These are phyloP conservation scores for Microstegium vimineum DNA, from an alignment of 176 grass and related monocot species.

Conservation along the genomic window DNA sequence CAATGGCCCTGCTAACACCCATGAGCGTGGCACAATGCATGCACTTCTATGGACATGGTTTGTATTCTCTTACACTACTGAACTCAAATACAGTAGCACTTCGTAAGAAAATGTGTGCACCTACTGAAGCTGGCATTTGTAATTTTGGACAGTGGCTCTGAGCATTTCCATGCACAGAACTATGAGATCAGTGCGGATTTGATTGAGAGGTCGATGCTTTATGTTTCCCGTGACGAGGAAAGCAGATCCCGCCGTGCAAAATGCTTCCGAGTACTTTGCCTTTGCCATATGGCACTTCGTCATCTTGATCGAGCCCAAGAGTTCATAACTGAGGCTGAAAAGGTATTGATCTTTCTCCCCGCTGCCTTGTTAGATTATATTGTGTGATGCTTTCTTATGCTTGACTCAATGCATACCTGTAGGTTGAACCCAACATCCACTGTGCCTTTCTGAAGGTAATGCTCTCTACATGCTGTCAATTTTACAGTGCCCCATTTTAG, in stretches of 20 bases:
- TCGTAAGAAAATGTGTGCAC: neutral
- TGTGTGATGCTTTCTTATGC: slow-evolving; percentile 24
- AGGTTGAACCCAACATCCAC: slow-evolving; percentile 73
- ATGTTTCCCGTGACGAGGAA: slow-evolving; percentile 69
- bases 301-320: slow-evolving; percentile 80
- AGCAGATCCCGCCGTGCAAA: slow-evolving; percentile 62
- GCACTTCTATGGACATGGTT: slow-evolving; percentile 89
- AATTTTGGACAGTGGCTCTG: slow-evolving; percentile 55
- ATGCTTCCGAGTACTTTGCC: slow-evolving; percentile 77
- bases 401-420: slow-evolving; percentile 25
- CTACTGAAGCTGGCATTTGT: slow-evolving; percentile 17
- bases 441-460: slow-evolving; percentile 92
- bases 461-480: neutral
- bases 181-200: slow-evolving; percentile 60
- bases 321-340: slow-evolving; percentile 71
- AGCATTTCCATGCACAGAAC: slow-evolving; percentile 76
- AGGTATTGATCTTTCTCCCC: slow-evolving; percentile 42
- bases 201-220: slow-evolving; percentile 94
- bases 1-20: slow-evolving; percentile 38
- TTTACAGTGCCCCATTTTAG: slow-evolving; percentile 6
- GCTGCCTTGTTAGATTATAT: slow-evolving; percentile 8
- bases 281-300: slow-evolving; percentile 68
- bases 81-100: neutral
- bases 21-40: slow-evolving; percentile 71
- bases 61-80: slow-evolving; percentile 17